A percentile compares a stretch with the other conserved stretches of the same genome.
These are phyloP conservation scores for Melocanna baccifera DNA, from an alignment of 176 grass and related monocot species.

Conservation along the genomic window DNA sequence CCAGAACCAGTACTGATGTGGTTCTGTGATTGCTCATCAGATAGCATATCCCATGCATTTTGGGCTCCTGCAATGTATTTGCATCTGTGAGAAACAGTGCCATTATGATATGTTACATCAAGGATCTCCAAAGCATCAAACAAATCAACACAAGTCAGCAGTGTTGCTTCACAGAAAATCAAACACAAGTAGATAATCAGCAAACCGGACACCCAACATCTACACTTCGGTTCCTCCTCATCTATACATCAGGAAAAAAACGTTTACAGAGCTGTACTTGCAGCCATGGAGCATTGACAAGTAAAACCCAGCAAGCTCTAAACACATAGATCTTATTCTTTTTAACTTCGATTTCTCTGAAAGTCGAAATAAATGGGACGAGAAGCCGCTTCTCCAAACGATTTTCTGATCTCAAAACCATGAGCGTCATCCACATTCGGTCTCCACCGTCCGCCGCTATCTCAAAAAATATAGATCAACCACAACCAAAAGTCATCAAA, in stretches of 20 bases:
- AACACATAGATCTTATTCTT: no score
- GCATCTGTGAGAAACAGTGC: background rate
- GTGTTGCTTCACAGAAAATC: background rate
- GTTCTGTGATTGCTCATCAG: slow-evolving; percentile 81
- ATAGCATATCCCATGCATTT: slow-evolving; percentile 97
- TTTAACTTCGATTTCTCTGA: no score
- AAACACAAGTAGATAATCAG: background rate
- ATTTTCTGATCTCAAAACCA: no score
- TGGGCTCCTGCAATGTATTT: slow-evolving; percentile 56
- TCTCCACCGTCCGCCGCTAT: no score
- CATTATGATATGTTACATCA: background rate
- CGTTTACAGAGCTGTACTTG: background rate
- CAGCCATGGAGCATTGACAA: background rate
- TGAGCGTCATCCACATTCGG: no score
- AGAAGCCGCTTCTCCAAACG: no score
- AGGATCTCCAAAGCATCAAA: background rate
- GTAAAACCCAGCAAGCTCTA: background rate
- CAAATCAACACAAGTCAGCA: background rate
- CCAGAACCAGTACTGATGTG: slow-evolving; percentile 81
- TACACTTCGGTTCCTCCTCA: background rate
- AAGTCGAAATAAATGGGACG: no score
- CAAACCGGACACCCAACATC: background rate
- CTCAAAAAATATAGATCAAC: no score
- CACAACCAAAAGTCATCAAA: no score
- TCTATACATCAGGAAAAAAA: background rate